Evolutionary conservation across 75 land plant genomes (phyloP).

Genomic region (Picea sitchensis): DNA sequence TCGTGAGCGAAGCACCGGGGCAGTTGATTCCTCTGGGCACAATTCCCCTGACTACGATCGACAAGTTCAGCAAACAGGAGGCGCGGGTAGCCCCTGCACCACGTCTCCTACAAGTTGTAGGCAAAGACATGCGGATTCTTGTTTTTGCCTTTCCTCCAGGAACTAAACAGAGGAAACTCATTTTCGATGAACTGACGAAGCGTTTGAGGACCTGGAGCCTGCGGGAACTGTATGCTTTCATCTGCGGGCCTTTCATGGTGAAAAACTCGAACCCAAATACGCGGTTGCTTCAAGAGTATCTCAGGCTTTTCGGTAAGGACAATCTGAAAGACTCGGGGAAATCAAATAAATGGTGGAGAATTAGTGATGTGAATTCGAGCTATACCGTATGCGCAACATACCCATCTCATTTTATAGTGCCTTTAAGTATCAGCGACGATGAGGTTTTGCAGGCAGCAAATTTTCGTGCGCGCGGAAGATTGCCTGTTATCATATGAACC

Average conservation of each 20-base stretch:
- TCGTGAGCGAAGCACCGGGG: too few species aligned
- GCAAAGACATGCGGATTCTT: too few species aligned
- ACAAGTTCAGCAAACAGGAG: too few species aligned
- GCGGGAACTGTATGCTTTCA: slow-evolving; percentile 86
- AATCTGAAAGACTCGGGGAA: slow-evolving; percentile 18
- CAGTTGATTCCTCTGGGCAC: too few species aligned
- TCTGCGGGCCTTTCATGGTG: slow-evolving; percentile 41
- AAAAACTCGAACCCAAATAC: slow-evolving; percentile 47
- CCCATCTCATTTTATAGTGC: slow-evolving; percentile 77
- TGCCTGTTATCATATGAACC: slow-evolving; percentile 87
- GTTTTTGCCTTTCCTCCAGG: too few species aligned
- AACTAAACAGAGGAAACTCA: slow-evolving; percentile 60
- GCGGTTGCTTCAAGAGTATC: slow-evolving; percentile 73
- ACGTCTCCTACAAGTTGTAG: too few species aligned
- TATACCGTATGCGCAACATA: slow-evolving; percentile 80
- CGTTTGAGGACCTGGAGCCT: slow-evolving; percentile 56
- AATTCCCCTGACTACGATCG: too few species aligned
- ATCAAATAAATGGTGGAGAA: slow-evolving; percentile 71
- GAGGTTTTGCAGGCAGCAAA: slow-evolving; percentile 74
- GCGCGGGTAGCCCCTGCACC: too few species aligned
- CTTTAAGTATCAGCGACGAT: slow-evolving; percentile 78
- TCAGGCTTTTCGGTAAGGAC: slow-evolving; percentile 56
- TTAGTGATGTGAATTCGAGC: slow-evolving; percentile 62
- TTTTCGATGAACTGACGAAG: slow-evolving; percentile 60
- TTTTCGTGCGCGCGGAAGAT: slow-evolving; percentile 80